A percentile compares a stretch with the other conserved stretches of the same genome.
Conservation (phyloP, 148 eudicot genomes). For the Chenopodium album region DNA sequence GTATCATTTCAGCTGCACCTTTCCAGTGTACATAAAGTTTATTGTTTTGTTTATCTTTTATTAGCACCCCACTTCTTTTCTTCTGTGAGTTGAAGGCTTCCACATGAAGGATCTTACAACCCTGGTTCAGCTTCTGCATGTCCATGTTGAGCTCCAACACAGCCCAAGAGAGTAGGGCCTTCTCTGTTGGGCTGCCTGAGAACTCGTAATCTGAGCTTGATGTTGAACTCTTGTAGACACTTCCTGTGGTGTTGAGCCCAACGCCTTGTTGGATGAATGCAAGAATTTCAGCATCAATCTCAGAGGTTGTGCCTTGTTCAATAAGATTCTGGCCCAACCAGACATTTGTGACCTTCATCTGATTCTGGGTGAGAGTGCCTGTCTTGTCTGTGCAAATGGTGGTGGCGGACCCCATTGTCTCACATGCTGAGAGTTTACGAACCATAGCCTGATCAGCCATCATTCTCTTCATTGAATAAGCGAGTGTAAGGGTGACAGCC, state of each 20-base stretch:
- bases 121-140: slow-evolving; percentile 8
- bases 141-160: slow-evolving; percentile 23
- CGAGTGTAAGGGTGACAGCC: slow-evolving; percentile 39
- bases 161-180: slow-evolving; percentile 27
- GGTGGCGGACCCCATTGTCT: slow-evolving; percentile 43
- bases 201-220: slow-evolving; percentile 21
- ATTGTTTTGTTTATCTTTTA: slow-evolving; percentile 3
- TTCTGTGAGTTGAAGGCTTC: slow-evolving; percentile 28
- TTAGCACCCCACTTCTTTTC: slow-evolving; percentile 29
- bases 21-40: slow-evolving; percentile 24
- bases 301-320: background rate
- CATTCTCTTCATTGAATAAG: slow-evolving; percentile 42
- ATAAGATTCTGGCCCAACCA: slow-evolving; percentile 23
- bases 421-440: slow-evolving; percentile 42
- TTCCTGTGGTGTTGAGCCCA: slow-evolving; percentile 36
- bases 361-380: slow-evolving; percentile 34
- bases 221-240: slow-evolving; percentile 14
- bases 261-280: slow-evolving; percentile 26
- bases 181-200: slow-evolving; percentile 30
- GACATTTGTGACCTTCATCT: slow-evolving; percentile 36
- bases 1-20: slow-evolving; percentile 30
- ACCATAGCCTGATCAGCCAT: slow-evolving; percentile 40
- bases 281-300: slow-evolving; percentile 12
- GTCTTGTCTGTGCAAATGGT: slow-evolving; percentile 42
- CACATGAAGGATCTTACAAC: slow-evolving; percentile 15